phyloP scores from a whole-genome alignment of 306 rosid genomes.

The Dryas alaskensis region DNA sequence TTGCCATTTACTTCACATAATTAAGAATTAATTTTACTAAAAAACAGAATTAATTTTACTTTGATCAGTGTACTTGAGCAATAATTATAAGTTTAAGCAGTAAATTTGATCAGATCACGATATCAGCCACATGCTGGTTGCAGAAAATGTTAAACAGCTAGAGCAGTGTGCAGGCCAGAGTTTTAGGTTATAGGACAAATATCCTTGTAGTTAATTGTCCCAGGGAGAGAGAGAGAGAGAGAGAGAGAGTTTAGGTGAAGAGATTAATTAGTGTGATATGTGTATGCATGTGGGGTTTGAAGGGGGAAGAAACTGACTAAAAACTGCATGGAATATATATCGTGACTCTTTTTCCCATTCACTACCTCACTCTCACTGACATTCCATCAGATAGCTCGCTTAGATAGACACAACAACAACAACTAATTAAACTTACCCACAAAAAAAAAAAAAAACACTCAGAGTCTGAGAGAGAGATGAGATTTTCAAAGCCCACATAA shows the following conservation, averaged over 20 bases:
- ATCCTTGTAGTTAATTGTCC: background rate
- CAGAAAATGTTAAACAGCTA: background rate
- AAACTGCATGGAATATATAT: conserved; percentile 53
- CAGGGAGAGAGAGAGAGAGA: background rate
- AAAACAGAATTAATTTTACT: background rate
- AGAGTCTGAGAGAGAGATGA: conserved; percentile 19
- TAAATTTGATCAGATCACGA: background rate
- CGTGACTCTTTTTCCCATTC: conserved; percentile 53
- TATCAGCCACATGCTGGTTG: background rate
- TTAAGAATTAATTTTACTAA: background rate
- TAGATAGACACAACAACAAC: conserved; percentile 14
- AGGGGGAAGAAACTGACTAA: conserved; percentile 39
- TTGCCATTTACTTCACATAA: background rate
- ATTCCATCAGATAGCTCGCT: conserved; percentile 49
- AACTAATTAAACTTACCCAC: conserved; percentile 32
- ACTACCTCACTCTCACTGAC: conserved; percentile 51
- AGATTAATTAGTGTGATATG: conserved; percentile 18
- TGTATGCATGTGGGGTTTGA: conserved; percentile 32
- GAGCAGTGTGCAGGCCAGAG: background rate
- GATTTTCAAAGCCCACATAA: conserved; percentile 56
- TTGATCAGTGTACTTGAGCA: background rate
- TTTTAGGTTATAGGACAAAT: background rate
- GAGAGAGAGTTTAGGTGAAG: background rate
- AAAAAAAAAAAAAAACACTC: conserved; percentile 22
- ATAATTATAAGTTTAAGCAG: background rate